phyloP scores from a whole-genome alignment of 768 basidiomycete species.

The Suillus occidentalis region DNA sequence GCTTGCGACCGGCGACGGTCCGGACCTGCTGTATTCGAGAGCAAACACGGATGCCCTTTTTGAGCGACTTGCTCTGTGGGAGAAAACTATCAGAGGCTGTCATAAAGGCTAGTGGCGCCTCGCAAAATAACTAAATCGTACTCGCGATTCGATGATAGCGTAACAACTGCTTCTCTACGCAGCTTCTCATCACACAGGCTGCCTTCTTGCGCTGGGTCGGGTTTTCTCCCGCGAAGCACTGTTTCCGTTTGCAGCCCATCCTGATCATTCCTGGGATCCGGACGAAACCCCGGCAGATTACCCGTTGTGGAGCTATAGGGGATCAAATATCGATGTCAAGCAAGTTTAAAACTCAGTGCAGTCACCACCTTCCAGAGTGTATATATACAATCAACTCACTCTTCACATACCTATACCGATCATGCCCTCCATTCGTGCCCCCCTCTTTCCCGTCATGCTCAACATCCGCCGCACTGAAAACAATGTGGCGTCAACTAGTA shows the following conservation, averaged over 20 bases:
- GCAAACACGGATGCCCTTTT: slow-evolving; percentile 25
- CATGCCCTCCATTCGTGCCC: not conserved
- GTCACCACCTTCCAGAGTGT: too few species aligned
- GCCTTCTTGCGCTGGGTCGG: not conserved
- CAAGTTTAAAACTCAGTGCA: not conserved
- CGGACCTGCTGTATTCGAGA: slow-evolving; percentile 22
- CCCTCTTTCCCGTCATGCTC: not conserved
- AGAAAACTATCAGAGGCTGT: slow-evolving; percentile 23
- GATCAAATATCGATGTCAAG: too few species aligned
- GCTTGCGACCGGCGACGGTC: slow-evolving; percentile 5
- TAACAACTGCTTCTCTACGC: too few species aligned
- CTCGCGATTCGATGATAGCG: not conserved
- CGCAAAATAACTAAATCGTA: not conserved
- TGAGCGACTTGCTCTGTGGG: slow-evolving; percentile 30
- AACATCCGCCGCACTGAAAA: not conserved
- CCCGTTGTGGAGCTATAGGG: too few species aligned
- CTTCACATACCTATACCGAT: too few species aligned
- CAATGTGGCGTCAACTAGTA: not conserved
- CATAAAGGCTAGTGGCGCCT: not conserved
- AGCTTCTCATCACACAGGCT: not conserved
- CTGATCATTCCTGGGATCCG: not conserved
- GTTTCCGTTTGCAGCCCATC: not conserved
- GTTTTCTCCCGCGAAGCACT: not conserved
- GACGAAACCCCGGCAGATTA: too few species aligned
- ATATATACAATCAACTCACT: too few species aligned